A percentile compares a stretch with the other conserved stretches of the same genome.
Evolutionary conservation across 2,329 filamentous ascomycete species (phyloP).

Genomic region (Aspergillus melleus): DNA sequence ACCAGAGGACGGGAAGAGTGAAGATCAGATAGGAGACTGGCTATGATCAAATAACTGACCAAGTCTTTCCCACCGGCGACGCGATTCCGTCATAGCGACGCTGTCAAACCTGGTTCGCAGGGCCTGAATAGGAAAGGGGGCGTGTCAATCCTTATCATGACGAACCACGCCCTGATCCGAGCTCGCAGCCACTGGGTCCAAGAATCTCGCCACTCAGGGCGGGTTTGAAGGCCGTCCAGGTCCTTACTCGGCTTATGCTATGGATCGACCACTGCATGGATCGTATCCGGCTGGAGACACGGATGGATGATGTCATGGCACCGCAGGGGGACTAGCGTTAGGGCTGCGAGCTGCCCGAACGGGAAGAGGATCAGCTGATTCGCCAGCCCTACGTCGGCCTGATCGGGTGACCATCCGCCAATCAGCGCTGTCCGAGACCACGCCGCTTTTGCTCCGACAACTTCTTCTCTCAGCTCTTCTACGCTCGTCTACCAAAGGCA

Average conservation of each 20-base stretch:
- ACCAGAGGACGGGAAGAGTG: neutral
- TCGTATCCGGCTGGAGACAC: neutral
- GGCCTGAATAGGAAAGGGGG: neutral
- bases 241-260: neutral
- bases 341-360: neutral
- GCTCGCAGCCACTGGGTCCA: neutral
- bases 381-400: neutral
- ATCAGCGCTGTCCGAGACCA: neutral
- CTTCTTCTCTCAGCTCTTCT: neutral
- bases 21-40: neutral
- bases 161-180: neutral
- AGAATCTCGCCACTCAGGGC: neutral
- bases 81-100: conserved; percentile 20
- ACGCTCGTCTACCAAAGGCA: too few relatives aligned
- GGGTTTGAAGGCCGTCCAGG: neutral
- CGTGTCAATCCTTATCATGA: neutral
- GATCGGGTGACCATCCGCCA: neutral
- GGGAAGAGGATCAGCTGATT: conserved; percentile 9
- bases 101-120: neutral
- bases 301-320: neutral
- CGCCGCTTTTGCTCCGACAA: neutral
- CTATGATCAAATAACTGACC: neutral
- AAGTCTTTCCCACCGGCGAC: neutral
- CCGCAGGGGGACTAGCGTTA: neutral
- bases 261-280: neutral